Conservation (phyloP, 257 asterid species). For the Solanum etuberosum region DNA sequence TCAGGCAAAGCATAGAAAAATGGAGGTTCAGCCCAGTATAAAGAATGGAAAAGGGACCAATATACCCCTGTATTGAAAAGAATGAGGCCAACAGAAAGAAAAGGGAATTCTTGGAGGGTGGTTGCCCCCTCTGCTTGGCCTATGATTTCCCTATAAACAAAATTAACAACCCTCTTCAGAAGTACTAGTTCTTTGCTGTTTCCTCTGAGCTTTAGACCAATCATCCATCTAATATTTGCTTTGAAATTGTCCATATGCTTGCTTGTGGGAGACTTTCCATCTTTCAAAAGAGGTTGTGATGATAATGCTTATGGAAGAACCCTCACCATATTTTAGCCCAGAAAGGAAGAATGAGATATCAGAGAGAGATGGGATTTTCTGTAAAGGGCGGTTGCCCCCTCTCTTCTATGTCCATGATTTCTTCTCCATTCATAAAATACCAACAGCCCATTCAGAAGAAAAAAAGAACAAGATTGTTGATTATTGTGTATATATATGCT, state of each 20-base stretch:
- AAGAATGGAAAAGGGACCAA: neutral
- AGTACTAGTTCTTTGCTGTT: neutral
- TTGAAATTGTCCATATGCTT: neutral
- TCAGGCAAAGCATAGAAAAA: neutral
- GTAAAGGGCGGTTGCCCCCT: constrained; percentile 23
- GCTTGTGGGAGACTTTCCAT: neutral
- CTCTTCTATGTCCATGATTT: constrained; percentile 15
- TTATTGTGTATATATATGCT: neutral
- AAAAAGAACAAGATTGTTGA: neutral
- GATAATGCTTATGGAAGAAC: neutral
- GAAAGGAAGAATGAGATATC: neutral
- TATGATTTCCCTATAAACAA: neutral
- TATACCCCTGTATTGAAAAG: neutral
- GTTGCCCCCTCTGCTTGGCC: neutral
- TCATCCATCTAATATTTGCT: neutral
- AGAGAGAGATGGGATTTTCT: constrained; percentile 10
- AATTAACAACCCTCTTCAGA: neutral
- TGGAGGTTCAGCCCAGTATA: neutral
- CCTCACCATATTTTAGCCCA: neutral
- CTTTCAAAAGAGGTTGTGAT: neutral
- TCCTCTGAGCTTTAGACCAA: neutral
- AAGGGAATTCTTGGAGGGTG: neutral
- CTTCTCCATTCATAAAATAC: neutral
- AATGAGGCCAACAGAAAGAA: neutral
- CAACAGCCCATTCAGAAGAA: neutral